Evolutionary conservation across 305 asterid species (phyloP).

Genomic region (Fraxinus dipetala): DNA sequence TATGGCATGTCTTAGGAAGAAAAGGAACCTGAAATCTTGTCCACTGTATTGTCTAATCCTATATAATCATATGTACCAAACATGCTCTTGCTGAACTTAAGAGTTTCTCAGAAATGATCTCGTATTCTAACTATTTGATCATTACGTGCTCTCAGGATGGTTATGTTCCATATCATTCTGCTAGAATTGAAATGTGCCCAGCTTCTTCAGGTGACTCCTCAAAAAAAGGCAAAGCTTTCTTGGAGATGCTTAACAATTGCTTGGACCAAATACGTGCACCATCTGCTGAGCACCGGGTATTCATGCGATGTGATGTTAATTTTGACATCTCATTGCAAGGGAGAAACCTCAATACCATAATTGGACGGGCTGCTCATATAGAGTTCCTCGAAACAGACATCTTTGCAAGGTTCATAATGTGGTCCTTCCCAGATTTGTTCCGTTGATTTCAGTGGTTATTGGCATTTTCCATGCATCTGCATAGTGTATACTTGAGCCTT

Average conservation of each 20-base stretch:
- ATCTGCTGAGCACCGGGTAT: constrained; percentile 70
- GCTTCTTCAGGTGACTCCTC: constrained; percentile 92
- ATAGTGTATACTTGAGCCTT: constrained; percentile 3
- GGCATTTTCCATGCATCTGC: neutral
- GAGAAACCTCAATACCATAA: constrained; percentile 76
- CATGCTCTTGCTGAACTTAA: neutral
- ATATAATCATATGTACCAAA: neutral
- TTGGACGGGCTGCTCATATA: constrained; percentile 96
- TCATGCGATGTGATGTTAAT: constrained; percentile 93
- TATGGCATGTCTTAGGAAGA: neutral
- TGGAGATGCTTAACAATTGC: constrained; percentile 86
- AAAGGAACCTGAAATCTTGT: neutral
- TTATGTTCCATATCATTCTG: constrained; percentile 95
- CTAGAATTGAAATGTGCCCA: constrained; percentile 91
- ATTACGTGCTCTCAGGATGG: constrained; percentile 66
- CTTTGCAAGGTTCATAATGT: constrained; percentile 85
- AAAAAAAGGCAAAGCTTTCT: constrained; percentile 72
- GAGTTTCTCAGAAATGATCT: neutral
- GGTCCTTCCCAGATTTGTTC: constrained; percentile 90
- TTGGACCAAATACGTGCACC: constrained; percentile 89
- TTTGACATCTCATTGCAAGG: constrained; percentile 81
- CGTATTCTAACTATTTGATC: neutral
- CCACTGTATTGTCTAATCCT: neutral
- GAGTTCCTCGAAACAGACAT: constrained; percentile 88
- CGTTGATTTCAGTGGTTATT: constrained; percentile 31